phyloP scores from a whole-genome alignment of 1,139 yeast species.

The Zygotorulaspora mrakii region DNA sequence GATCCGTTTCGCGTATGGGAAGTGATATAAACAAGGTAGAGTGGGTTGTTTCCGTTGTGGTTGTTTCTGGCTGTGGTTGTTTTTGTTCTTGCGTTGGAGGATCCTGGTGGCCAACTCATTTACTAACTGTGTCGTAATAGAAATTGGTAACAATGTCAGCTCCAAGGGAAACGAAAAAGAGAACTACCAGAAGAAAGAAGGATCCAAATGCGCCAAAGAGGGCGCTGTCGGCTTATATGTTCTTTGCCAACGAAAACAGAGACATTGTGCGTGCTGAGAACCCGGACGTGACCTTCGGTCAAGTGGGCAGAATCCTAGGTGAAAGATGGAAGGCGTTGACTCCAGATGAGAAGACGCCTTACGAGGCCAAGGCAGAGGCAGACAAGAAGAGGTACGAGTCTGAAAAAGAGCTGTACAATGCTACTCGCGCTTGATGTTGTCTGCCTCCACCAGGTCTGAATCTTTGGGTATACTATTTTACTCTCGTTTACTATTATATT shows the following conservation, averaged over 20 bases:
- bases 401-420: slow-evolving; percentile 85
- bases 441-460: too few relatives aligned
- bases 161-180: slow-evolving; percentile 39
- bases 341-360: slow-evolving; percentile 79
- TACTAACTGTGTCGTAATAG: too few relatives aligned
- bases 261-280: slow-evolving; percentile 90
- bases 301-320: slow-evolving; percentile 88
- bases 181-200: slow-evolving; percentile 39
- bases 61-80: background rate
- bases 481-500: background rate
- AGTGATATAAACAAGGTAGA: background rate
- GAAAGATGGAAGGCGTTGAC: slow-evolving; percentile 92
- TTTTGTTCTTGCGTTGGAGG: background rate
- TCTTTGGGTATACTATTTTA: background rate
- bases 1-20: slow-evolving; percentile 1
- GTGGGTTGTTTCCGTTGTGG: background rate
- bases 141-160: slow-evolving; percentile 38
- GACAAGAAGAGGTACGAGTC: slow-evolving; percentile 97
- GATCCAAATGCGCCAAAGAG: slow-evolving; percentile 99
- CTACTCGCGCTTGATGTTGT: slow-evolving; percentile 35
- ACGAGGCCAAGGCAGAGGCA: slow-evolving; percentile 87
- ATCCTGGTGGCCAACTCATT: too few relatives aligned
- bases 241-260: slow-evolving; percentile 96
- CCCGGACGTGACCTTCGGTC: slow-evolving; percentile 91
- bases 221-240: slow-evolving; percentile 97